phyloP scores from a whole-genome alignment of 306 rosid species.

The Cucumis melo region DNA sequence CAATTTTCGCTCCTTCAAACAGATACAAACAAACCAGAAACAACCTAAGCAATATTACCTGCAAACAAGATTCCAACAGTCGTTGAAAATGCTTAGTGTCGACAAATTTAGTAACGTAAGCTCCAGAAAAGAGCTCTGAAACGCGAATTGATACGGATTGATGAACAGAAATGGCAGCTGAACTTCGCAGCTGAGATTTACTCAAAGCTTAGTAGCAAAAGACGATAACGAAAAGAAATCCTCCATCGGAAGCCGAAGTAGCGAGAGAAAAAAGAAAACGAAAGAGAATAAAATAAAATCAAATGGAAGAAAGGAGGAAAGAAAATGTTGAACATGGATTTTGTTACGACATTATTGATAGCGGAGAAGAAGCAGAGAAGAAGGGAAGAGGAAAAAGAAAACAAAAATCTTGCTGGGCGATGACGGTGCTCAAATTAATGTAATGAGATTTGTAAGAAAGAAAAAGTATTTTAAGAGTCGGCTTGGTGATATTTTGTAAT shows the following conservation, averaged over 20 bases:
- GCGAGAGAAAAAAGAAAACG: background rate
- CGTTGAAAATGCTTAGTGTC: constrained; percentile 19
- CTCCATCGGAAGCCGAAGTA: background rate
- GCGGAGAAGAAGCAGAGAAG: constrained; percentile 5
- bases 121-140: background rate
- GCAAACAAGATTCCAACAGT: constrained; percentile 35
- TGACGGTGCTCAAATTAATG: constrained; percentile 10
- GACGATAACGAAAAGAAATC: background rate
- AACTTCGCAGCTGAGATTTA: background rate
- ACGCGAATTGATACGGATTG: background rate
- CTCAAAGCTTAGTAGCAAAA: background rate
- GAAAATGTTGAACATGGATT: background rate
- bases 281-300: background rate
- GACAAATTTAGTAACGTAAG: constrained; percentile 32
- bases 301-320: constrained; percentile 5
- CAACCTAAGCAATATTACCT: constrained; percentile 41
- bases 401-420: constrained; percentile 6
- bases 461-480: background rate
- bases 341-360: constrained; percentile 15
- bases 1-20: constrained; percentile 13
- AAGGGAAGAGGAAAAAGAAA: background rate
- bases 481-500: background rate
- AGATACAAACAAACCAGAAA: constrained; percentile 1
- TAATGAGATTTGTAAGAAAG: background rate
- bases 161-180: background rate